Evolutionary conservation across 1,284 basidiomycete genomes (phyloP), one percentile per base, ranked within the genome.

Genomic region (Fomitopsis palustris): DNA sequence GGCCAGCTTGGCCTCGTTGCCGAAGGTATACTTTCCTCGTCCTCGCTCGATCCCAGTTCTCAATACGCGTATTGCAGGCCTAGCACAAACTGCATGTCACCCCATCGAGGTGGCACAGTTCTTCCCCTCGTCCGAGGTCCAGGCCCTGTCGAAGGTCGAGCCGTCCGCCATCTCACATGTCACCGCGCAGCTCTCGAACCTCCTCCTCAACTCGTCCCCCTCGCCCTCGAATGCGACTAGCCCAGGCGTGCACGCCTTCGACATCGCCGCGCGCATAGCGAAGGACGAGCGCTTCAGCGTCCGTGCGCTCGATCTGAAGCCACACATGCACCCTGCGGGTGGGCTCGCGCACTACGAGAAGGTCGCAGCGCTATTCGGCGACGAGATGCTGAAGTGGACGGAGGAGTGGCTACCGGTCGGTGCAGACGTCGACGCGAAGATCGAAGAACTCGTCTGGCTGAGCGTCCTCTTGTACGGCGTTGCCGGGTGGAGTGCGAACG

Each of bases 1-100:
- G 78, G 78, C 7, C 66, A 88, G 14, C 78, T 77, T 5, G 88
- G 88, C 9, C 79, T 87, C 65, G 70, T 86, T 10, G 81, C 82
- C 2, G 86, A 90, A 78, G 86, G 87, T 84, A 56, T 5, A 69
- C 58, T 19, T 33, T n/a, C n/a, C 19, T 9, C 19, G 12, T 23
- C 21, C 3, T 25, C 31, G 7, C 54, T 17, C 39, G 25, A 55
- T 12, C 17, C 33, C 45, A 35, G 33, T 23, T 23, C n/a, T 31
- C 27, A 49, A 43, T 17, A 25, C 14, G 37, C 9, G 9, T 17
- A 9, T 31, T 37, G 4, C n/a, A 77, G 76, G 75, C 16, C 69
- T 78, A 3, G 75, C 76, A 3, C 67, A 73, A 52, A 66, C 72
- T 5, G 72, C 75, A 7, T 67, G 72, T 9, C 76, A 77, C 42